Evolutionary conservation across 352 stramenopile genomes (phyloP).

Genomic region (Thraustochytrium sp.): DNA sequence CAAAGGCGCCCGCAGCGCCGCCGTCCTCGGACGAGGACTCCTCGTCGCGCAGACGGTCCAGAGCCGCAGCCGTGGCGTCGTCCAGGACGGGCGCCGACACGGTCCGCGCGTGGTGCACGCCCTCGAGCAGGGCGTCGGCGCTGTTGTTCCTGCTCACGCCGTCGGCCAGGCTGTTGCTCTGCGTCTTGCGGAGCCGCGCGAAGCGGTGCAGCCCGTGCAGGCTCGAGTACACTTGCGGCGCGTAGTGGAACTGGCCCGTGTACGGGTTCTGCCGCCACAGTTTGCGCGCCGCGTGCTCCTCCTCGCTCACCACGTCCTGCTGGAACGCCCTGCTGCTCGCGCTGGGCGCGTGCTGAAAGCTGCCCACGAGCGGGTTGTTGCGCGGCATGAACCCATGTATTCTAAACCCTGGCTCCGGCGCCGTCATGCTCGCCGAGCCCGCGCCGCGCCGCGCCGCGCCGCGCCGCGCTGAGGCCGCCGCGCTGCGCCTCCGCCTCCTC

Average conservation of each 20-base stretch:
- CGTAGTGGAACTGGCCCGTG: conserved; percentile 46
- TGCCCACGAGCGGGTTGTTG: conserved; percentile 46
- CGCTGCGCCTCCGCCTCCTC: too few species aligned
- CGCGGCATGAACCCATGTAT: conserved; percentile 44
- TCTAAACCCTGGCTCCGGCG: neutral
- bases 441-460: neutral
- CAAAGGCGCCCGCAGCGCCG: neutral
- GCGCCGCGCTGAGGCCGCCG: neutral
- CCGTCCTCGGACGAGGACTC: neutral
- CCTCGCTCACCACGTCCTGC: conserved; percentile 45
- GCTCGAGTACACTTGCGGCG: conserved; percentile 36
- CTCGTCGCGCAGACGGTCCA: too few species aligned
- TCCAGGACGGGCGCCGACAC: neutral
- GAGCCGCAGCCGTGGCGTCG: neutral
- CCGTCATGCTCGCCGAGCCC: neutral
- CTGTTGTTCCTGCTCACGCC: neutral
- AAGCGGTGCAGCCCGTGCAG: conserved; percentile 42
- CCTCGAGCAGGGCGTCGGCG: neutral
- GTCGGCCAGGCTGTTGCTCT: neutral
- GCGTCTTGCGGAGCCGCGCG: neutral
- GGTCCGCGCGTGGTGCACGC: neutral
- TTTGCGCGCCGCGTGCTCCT: conserved; percentile 41
- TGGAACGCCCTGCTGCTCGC: conserved; percentile 45
- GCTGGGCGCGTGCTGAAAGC: conserved; percentile 47
- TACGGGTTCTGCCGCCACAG: conserved; percentile 45